A percentile compares a stretch with the other conserved stretches of the same genome.
Conservation (phyloP, 2,329 filamentous ascomycete genomes). For the Chalara sp. region DNA sequence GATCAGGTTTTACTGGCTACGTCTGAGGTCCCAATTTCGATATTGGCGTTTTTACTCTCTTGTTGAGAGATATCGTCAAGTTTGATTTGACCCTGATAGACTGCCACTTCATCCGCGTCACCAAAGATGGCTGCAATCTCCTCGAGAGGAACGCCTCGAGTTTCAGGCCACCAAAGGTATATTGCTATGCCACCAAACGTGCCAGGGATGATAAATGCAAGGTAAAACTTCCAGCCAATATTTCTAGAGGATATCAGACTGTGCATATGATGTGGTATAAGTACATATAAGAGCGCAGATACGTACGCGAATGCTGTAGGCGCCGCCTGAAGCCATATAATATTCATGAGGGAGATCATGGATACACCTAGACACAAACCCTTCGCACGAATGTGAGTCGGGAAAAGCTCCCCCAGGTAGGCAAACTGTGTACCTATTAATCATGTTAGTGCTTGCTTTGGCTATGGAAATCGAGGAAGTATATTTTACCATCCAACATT, state of each 20-base stretch:
- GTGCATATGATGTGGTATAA: too few relatives aligned
- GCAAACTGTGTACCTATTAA: too few relatives aligned
- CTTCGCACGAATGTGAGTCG: slow-evolving; percentile 7
- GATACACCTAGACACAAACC: background rate
- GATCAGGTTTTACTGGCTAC: too few relatives aligned
- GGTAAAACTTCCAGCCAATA: slow-evolving; percentile 7
- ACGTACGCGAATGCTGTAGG: background rate
- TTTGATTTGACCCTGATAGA: background rate
- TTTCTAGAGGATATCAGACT: background rate
- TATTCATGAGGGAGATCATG: background rate
- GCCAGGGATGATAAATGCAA: slow-evolving; percentile 1
- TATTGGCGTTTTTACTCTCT: too few relatives aligned
- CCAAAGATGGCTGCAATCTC: slow-evolving; percentile 3
- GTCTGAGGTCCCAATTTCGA: too few relatives aligned
- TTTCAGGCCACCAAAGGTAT: slow-evolving; percentile 1
- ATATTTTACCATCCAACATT: background rate
- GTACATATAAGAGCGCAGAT: background rate
- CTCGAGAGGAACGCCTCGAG: slow-evolving; percentile 1
- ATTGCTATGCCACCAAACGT: background rate
- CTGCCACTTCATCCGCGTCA: background rate
- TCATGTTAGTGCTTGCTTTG: too few relatives aligned
- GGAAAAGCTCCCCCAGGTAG: slow-evolving; percentile 6
- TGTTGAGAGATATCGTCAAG: background rate
- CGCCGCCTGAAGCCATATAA: background rate
- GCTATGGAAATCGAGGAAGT: background rate